Conservation (phyloP, 208 protist genomes). For the Crithidia sp. region DNA sequence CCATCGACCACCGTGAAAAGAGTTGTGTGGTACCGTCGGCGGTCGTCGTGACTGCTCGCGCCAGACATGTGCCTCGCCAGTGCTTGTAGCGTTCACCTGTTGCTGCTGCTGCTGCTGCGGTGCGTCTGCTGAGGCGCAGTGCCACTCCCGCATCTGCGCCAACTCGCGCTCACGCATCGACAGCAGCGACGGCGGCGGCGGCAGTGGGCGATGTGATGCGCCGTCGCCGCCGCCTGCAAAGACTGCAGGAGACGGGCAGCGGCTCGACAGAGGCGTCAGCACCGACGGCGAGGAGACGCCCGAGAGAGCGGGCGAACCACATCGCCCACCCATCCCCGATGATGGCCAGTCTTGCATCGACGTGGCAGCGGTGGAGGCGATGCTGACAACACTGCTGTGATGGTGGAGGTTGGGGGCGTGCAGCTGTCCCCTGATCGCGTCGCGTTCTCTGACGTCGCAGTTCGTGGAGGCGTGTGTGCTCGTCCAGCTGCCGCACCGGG, state of each 20-base stretch:
- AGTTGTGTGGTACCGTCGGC: neutral
- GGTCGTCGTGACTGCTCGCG: neutral
- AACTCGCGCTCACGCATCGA: slow-evolving; percentile 22
- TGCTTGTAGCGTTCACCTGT: neutral
- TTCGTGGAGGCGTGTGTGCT: neutral
- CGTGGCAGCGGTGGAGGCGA: neutral
- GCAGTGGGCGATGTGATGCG: too few relatives aligned
- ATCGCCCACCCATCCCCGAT: neutral
- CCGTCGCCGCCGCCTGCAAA: neutral
- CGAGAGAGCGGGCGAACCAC: slow-evolving; percentile 8
- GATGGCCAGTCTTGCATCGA: neutral
- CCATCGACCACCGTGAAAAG: too few relatives aligned
- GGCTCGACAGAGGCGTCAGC: slow-evolving; percentile 17
- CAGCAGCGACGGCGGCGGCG: neutral
- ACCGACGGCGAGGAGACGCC: slow-evolving; percentile 29
- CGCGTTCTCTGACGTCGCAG: neutral
- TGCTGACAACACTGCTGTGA: neutral
- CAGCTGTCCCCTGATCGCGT: too few relatives aligned
- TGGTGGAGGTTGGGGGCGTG: neutral
- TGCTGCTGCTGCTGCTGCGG: slow-evolving; percentile 8
- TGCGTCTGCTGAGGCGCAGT: neutral
- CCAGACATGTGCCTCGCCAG: too few relatives aligned
- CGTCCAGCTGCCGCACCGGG: slow-evolving; percentile 1
- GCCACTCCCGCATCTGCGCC: slow-evolving; percentile 30
- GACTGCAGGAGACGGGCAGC: slow-evolving; percentile 2